Base-by-base conservation (phyloP, 2,329 filamentous ascomycete genomes). In the Diaporthe aspalathi region DNA sequence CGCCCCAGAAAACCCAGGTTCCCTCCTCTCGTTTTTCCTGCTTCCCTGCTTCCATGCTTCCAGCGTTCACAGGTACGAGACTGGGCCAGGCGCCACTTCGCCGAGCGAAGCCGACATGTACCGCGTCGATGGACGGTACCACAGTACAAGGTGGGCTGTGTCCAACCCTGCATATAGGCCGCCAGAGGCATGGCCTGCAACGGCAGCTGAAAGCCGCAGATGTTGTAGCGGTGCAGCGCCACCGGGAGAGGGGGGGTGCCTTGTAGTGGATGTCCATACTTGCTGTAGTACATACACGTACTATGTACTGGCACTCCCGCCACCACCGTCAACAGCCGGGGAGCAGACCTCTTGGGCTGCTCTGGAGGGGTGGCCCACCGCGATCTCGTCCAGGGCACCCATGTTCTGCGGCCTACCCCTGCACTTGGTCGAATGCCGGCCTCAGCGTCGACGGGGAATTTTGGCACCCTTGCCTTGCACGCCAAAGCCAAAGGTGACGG, bases 121-220 rank as follows among this genome's bases (percentile, higher is more conserved):
- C 73, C 70, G 74, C 27, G 47, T 54, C 65, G 45, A 60, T 35
- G 63, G 63, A 63, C 47, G 45, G 60, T 63, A 69, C 67, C 56
- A 63, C 47, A 50, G 60, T 63, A 69, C 67, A 62, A 70, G 68
- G 76, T 70, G 74, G 79, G 80, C 80, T 79, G 80, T 81, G 79
- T 78, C 77, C 74, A 73, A 72, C 77, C 77, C 70, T 79, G 79
- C 79, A 79, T 79, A 78, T 77, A 76, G 72, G 53, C 24, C 24
- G 43, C 60, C 40, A 67, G 74, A 72, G 65, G 70, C 56, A 72
- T 69, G 73, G 74, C 74, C 75, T 76, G 76, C 77, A 68, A 76
- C 72, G 74, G 73, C 73, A 80, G 79, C 79, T 80, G 79, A 80
- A 79, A 79, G 74, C 74, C 77, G 78, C 78, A 79, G 74, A 63